These are phyloP conservation scores for Paecilomyces dactylethromorphus DNA, from an alignment of 2,329 filamentous ascomycete genomes.

Conservation along the genomic window DNA sequence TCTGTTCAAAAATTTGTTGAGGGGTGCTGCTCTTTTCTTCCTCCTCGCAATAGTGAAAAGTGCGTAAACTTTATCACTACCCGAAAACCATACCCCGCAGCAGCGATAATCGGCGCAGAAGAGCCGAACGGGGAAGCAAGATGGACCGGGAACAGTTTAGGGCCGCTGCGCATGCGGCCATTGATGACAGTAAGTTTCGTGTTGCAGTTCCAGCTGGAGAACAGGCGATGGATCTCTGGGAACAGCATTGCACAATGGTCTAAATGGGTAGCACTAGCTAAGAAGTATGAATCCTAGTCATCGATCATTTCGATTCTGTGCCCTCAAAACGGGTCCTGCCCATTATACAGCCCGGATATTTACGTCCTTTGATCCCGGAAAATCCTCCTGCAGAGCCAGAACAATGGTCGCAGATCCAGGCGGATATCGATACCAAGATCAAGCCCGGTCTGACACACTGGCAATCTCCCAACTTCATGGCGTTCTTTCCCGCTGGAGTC, in stretches of 20 bases:
- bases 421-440: conserved; percentile 79
- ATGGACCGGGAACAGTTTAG: conserved; percentile 81
- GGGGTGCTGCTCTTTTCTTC: background rate
- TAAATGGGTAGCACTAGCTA: background rate
- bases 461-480: conserved; percentile 92
- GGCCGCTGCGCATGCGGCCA: conserved; percentile 66
- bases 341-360: conserved; percentile 75
- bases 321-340: conserved; percentile 66
- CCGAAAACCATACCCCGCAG: background rate
- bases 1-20: background rate
- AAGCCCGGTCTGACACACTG: conserved; percentile 91
- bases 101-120: background rate
- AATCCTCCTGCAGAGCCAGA: conserved; percentile 60
- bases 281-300: conserved; percentile 49
- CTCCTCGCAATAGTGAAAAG: background rate
- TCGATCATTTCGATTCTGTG: conserved; percentile 75
- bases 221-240: background rate
- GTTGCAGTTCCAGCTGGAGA: conserved; percentile 1
- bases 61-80: background rate
- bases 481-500: conserved; percentile 80
- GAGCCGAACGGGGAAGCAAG: background rate
- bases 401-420: conserved; percentile 69
- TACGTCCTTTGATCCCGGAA: conserved; percentile 70
- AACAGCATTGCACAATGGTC: background rate
- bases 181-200: conserved; percentile 67